Base-by-base conservation (phyloP, 805 yeast species). In the Wickerhamomyces hampshirensis region DNA sequence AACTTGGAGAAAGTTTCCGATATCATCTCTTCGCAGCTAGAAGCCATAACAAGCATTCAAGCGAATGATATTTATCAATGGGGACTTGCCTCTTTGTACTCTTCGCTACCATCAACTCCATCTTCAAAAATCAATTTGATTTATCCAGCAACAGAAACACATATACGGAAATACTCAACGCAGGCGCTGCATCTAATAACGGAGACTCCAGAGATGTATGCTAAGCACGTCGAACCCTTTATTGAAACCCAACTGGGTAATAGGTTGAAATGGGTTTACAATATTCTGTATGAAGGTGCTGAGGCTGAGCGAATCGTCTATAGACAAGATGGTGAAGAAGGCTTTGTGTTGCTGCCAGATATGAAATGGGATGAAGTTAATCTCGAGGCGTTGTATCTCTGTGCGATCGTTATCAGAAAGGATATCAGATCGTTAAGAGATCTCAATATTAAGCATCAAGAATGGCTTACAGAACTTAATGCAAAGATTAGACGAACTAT, bases 351-450 rank as follows among this genome's bases (percentile, higher is more conserved):
- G 31, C 66, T 89, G 28, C 98, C 98, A 0, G 97, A 91, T 59
- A 85, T 91, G 94, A 89, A 89, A 56, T 93, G 98, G 98, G 96
- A 91, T 56, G 79, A 84, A 4, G 63, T 69, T 33, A 76, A 77
- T 19, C 47, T 81, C 54, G 85, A 77, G 18, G 60, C 91, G 4
- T 62, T 93, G 37, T 88, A 93, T 55, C 62, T 91, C 47, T 80
- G 85, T 35, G 83, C 84, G 7, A 80, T 91, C 40, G 89, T 82
- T 4, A 73, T 73, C 43, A 66, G 91, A 37, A 66, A 63, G 1
- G 88, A 84, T 46, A 72, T 91, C 11, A 64, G 80, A 2, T 77
- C 91, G 1, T 52, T 93, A 2, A 72, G 98, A 49, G 97, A 89
- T 51, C 63, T 93, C 44, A 77, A 68, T 36, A 54, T 59, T 3